Percentiles rank a stretch among this genome's conserved stretches.
These are phyloP conservation scores for Luzula sylvatica DNA, from an alignment of 176 grass and related monocot genomes.

Conservation along the genomic window DNA sequence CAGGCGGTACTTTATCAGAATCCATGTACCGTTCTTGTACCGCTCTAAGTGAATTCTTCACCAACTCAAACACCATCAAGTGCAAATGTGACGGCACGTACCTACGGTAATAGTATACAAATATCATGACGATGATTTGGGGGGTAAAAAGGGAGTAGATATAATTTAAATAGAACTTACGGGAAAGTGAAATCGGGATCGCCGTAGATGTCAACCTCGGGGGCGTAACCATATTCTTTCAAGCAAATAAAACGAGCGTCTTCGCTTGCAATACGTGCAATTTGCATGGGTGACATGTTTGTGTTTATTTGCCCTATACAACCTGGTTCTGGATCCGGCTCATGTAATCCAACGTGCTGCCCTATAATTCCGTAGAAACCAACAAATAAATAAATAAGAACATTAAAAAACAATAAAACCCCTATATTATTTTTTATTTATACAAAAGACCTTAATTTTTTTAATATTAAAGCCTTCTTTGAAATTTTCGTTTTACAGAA, in stretches of 20 bases:
- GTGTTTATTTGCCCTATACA: conserved; percentile 85
- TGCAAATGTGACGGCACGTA: conserved; percentile 86
- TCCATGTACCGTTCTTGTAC: conserved; percentile 85
- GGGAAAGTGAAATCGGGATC: conserved; percentile 85
- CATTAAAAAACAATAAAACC: too few relatives aligned
- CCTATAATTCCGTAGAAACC: conserved; percentile 24
- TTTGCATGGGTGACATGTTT: conserved; percentile 59
- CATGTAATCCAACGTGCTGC: conserved; percentile 86
- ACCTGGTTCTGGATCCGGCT: conserved; percentile 60
- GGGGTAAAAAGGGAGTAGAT: not conserved
- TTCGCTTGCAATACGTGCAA: conserved; percentile 64
- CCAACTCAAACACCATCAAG: conserved; percentile 88
- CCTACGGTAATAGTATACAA: conserved; percentile 20
- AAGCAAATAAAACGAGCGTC: conserved; percentile 81
- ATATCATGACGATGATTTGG: not conserved
- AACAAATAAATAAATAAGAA: too few relatives aligned
- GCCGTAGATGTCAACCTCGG: conserved; percentile 74
- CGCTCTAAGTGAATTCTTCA: conserved; percentile 94
- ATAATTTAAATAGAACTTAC: conserved; percentile 28
- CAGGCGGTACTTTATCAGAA: conserved; percentile 68
- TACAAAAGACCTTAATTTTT: too few relatives aligned
- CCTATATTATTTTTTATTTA: too few relatives aligned
- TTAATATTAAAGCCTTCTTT: too few relatives aligned
- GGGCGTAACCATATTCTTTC: conserved; percentile 77
- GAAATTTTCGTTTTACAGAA: too few relatives aligned